Evolutionary conservation across 345 rosid species (phyloP).

Genomic region (Brassica nigra): DNA sequence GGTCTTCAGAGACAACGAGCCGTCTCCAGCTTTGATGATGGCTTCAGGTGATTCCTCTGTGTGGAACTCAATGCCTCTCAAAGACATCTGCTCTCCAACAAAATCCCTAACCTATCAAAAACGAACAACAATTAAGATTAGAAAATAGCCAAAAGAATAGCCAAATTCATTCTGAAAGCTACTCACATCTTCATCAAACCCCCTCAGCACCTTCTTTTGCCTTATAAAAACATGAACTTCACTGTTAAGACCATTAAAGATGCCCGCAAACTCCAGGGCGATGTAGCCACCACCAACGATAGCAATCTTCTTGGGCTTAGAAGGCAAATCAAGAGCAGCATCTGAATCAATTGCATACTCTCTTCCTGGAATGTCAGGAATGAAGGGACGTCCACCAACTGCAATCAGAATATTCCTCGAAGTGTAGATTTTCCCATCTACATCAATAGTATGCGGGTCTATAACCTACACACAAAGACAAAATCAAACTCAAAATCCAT

Average conservation of each 20-base stretch:
- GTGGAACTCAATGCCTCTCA: slow-evolving; percentile 91
- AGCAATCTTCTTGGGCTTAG: slow-evolving; percentile 79
- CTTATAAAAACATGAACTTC: slow-evolving; percentile 92
- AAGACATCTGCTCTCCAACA: slow-evolving; percentile 82
- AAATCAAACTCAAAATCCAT: slow-evolving; percentile 23
- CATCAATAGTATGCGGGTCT: slow-evolving; percentile 83
- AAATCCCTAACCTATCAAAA: slow-evolving; percentile 78
- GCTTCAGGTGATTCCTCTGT: slow-evolving; percentile 88
- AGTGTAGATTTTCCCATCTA: slow-evolving; percentile 78
- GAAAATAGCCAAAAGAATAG: not conserved
- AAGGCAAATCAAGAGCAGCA: slow-evolving; percentile 91
- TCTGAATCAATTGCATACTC: slow-evolving; percentile 92
- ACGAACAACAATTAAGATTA: slow-evolving; percentile 2
- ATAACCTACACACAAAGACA: slow-evolving; percentile 50
- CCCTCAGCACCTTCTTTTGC: slow-evolving; percentile 88
- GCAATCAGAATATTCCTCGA: slow-evolving; percentile 78
- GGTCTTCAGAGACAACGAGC: slow-evolving; percentile 80
- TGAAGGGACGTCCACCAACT: slow-evolving; percentile 87
- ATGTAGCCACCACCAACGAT: slow-evolving; percentile 94
- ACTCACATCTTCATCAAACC: slow-evolving; percentile 93
- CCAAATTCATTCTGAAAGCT: not conserved
- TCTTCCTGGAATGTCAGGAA: slow-evolving; percentile 88
- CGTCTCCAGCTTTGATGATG: slow-evolving; percentile 72
- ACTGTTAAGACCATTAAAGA: slow-evolving; percentile 77
- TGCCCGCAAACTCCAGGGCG: slow-evolving; percentile 88